These are phyloP conservation scores for Jaenimonas drosophilae DNA, from an alignment of 208 protist species.

Conservation along the genomic window DNA sequence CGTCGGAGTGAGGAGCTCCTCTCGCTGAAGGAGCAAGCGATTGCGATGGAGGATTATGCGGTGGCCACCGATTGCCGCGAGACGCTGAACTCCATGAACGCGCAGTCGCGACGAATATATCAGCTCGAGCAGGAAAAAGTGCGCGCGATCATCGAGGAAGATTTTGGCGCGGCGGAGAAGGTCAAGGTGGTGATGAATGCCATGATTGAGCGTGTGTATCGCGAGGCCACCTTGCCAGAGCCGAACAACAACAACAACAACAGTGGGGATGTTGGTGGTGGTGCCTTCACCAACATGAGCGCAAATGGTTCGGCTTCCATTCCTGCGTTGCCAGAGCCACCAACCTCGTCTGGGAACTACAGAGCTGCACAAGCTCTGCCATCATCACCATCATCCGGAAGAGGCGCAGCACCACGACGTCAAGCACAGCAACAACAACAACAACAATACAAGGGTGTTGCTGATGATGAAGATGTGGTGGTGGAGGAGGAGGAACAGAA, in stretches of 20 bases:
- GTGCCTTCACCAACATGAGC: background rate
- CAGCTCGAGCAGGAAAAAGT: slow-evolving; percentile 83
- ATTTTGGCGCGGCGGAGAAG: slow-evolving; percentile 76
- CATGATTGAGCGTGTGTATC: slow-evolving; percentile 39
- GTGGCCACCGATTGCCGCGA: slow-evolving; percentile 53
- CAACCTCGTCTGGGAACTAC: too few relatives aligned
- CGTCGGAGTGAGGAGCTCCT: slow-evolving; percentile 73
- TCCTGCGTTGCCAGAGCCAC: too few relatives aligned
- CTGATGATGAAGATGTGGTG: background rate
- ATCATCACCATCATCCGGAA: too few relatives aligned
- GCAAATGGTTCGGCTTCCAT: too few relatives aligned
- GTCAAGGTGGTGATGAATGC: slow-evolving; percentile 64
- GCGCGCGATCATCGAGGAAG: slow-evolving; percentile 82
- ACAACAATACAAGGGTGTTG: background rate
- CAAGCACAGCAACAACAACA: background rate
- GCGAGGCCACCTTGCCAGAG: slow-evolving; percentile 29
- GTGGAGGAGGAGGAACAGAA: background rate
- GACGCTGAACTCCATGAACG: slow-evolving; percentile 61
- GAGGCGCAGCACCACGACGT: too few relatives aligned
- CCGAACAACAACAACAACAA: slow-evolving; percentile 2
- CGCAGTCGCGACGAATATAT: slow-evolving; percentile 51
- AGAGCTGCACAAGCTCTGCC: too few relatives aligned
- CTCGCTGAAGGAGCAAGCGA: slow-evolving; percentile 65
- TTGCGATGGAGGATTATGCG: slow-evolving; percentile 56
- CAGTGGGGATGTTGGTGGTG: background rate